Percentiles rank a stretch among this genome's conserved stretches.
phyloP scores from a whole-genome alignment of 306 rosid genomes.

The Adenanthera pavonina region DNA sequence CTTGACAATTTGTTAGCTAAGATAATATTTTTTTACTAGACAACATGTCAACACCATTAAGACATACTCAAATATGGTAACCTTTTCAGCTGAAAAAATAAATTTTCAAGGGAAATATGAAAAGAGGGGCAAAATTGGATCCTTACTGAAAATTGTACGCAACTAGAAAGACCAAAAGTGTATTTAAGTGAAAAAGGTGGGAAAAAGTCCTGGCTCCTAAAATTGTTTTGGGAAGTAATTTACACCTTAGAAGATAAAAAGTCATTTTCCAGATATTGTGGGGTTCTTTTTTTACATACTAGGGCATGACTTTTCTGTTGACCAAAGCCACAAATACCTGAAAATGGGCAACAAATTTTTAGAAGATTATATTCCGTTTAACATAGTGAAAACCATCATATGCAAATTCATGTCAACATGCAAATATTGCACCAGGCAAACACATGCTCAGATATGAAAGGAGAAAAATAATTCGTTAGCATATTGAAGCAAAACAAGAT shows the following conservation, averaged over 20 bases:
- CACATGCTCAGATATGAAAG: not conserved
- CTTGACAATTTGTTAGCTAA: not conserved
- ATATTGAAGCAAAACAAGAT: not conserved
- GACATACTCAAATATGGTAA: not conserved
- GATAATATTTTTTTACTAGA: not conserved
- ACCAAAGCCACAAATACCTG: slow-evolving; percentile 40
- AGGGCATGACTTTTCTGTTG: slow-evolving; percentile 35
- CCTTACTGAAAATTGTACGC: not conserved
- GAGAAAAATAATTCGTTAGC: not conserved
- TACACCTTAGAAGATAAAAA: slow-evolving; percentile 28
- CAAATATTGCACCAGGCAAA: slow-evolving; percentile 16
- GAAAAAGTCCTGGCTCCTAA: not conserved
- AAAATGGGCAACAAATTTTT: slow-evolving; percentile 24
- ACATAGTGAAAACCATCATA: slow-evolving; percentile 8
- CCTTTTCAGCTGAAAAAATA: not conserved
- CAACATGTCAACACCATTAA: not conserved
- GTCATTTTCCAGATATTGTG: slow-evolving; percentile 34
- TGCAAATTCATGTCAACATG: slow-evolving; percentile 5
- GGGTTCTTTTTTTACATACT: slow-evolving; percentile 23
- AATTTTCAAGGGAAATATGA: not conserved
- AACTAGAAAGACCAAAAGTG: not conserved
- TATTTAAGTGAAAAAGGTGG: not conserved
- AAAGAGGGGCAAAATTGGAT: not conserved
- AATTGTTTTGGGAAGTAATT: slow-evolving; percentile 31
- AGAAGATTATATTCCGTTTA: slow-evolving; percentile 37